Base-by-base conservation (phyloP, 2,329 filamentous ascomycete genomes). In the Aspergillus clavatus region DNA sequence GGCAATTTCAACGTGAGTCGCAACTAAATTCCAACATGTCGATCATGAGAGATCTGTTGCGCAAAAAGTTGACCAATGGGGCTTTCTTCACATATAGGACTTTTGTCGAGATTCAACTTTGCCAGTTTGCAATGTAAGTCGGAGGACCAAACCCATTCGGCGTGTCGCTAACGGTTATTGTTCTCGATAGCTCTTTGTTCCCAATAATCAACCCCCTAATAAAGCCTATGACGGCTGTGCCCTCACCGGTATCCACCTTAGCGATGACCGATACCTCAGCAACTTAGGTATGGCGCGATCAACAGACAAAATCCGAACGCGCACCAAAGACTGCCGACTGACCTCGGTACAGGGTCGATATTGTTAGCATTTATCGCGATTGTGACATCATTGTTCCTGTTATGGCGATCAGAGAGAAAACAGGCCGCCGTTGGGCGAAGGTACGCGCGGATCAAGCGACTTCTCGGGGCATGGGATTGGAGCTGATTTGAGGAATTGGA, bases 371-470 rank as follows among this genome's bases (percentile, higher is more conserved):
- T 77, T 51, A 66, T 95, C 52, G 88, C 90, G 31, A 90, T 98
- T 56, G 60, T 80, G 18, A 72, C 79, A 7, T 75, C 85, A 4
- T 61, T 72, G 8, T 83, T 85, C 56, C 74, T 98, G 46, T 60
- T 97, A 67, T 80, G 85, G 71, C 79, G 82, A 55, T 95, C 93
- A 16, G 87, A 97, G 60, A 81, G 80, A 65, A 97, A 98, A 73
- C 84, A 86, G 68, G 93, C 93, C 45, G 93, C 93, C 45, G 93
- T 98, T 38, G 93, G 93, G 48, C 79, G 93, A 73, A 87, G 89
- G 89, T 94, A 72, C 50, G 77, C 58, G 16, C 23, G 21, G 22
- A 14, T 28, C 27, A 28, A 38, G 23, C 24, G 22, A 29, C 33
- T 14, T 6, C 10, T 16, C 12, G 21, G 22, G 8, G 22, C 40